Base-by-base conservation (phyloP, 139 green algal species). In the Chlorella ohadii region DNA sequence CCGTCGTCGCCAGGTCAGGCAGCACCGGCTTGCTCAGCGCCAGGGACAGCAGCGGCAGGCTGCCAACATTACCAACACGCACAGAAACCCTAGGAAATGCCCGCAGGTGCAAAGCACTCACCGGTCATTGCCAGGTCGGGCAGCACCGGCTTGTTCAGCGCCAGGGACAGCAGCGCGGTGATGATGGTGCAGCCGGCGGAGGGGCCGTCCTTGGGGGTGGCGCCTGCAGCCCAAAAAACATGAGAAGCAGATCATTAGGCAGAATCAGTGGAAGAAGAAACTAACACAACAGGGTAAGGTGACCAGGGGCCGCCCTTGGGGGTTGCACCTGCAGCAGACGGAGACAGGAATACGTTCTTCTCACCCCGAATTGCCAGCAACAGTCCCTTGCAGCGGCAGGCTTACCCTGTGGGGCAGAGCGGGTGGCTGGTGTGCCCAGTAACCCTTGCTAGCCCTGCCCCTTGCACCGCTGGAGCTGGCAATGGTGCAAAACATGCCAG, bases 171-270 rank as follows among this genome's bases (percentile, higher is more conserved):
- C 79, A 99, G 94, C 1, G 96, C 91, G 17, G 97, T 99, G 76
- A 97, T 95, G 72, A 99, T 94, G 51, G 97, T 97, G 87, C 92
- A 97, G 61, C 97, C 96, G 2, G 96, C 96, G 68, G 82, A 94
- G 38, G 96, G 95, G 25, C 96, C 95, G 84, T 99, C 97, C 89
- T 99, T 99, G 83, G 97, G 97, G 17, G 94, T 98, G 38, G 95
- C 92, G 31, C 97, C 97, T 71, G 90, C 87, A 22, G 0, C 39
- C 12, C 7, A 4, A 27, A 34, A 3, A n/a, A n/a, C n/a, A n/a
- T n/a, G n/a, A n/a, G n/a, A n/a, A n/a, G n/a, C n/a, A n/a, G n/a
- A n/a, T n/a, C n/a, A n/a, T n/a, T n/a, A n/a, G n/a, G n/a, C n/a
- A n/a, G n/a, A n/a, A n/a, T n/a, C n/a, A n/a, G n/a, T n/a, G 39